Evolutionary conservation across 2,329 filamentous ascomycete genomes (phyloP).

Genomic region (Emericellopsis atlantica): DNA sequence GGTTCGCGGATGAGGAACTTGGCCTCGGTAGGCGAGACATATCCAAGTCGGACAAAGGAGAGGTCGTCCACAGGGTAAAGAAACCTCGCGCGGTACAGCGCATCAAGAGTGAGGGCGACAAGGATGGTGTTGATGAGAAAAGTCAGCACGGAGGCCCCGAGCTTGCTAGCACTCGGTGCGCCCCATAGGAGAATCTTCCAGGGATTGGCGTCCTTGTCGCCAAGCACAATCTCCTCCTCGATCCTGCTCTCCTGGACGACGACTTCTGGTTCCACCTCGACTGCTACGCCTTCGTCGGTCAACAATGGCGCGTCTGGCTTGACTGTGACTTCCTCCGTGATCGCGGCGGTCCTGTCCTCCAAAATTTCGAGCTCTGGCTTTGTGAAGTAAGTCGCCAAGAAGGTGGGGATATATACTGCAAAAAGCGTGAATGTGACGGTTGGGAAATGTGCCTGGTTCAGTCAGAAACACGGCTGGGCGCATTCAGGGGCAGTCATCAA

Average conservation of each 20-base stretch:
- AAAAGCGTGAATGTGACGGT: constrained; percentile 50
- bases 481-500: no score
- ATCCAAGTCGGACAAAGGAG: constrained; percentile 77
- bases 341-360: constrained; percentile 47
- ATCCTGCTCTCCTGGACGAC: constrained; percentile 43
- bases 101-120: constrained; percentile 60
- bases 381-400: constrained; percentile 43
- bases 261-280: constrained; percentile 18
- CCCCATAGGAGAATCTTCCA: constrained; percentile 63
- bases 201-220: constrained; percentile 41
- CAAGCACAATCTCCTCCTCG: constrained; percentile 47
- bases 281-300: constrained; percentile 16
- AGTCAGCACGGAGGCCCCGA: constrained; percentile 52
- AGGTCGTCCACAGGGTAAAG: constrained; percentile 62
- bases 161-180: constrained; percentile 58
- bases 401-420: constrained; percentile 52
- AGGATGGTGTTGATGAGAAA: constrained; percentile 61
- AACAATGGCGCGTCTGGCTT: constrained; percentile 12
- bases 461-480: constrained; percentile 2
- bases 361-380: constrained; percentile 45
- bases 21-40: constrained; percentile 69
- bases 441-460: constrained; percentile 22
- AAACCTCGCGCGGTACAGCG: constrained; percentile 60
- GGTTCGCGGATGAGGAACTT: constrained; percentile 80
- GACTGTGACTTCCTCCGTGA: constrained; percentile 32